These are phyloP conservation scores for Penicillium robsamsonii DNA, from an alignment of 495 filamentous ascomycete species.

Conservation along the genomic window DNA sequence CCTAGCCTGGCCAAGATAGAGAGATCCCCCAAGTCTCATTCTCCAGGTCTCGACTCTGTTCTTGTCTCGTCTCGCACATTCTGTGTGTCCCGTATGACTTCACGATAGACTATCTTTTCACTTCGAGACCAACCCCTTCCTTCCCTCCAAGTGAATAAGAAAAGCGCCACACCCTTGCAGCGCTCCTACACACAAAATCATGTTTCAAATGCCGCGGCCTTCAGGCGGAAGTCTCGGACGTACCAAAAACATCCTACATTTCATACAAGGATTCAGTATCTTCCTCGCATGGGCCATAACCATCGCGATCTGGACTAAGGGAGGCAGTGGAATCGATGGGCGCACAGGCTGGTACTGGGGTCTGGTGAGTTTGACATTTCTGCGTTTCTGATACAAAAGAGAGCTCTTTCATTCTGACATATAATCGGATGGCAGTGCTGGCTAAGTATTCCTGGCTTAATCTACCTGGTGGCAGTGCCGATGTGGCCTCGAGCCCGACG, in stretches of 20 bases:
- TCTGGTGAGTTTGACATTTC: conserved; percentile 55
- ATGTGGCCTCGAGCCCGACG: conserved; percentile 78
- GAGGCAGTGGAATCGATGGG: conserved; percentile 58
- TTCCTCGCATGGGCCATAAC: conserved; percentile 71
- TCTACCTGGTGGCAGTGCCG: conserved; percentile 81
- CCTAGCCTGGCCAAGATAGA: background rate
- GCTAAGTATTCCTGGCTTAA: conserved; percentile 74
- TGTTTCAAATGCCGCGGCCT: conserved; percentile 31
- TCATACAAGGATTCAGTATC: conserved; percentile 61
- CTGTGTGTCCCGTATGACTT: conserved; percentile 1
- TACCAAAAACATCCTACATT: conserved; percentile 51
- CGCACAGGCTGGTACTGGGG: conserved; percentile 73
- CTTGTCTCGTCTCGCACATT: conserved; percentile 5
- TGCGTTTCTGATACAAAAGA: background rate
- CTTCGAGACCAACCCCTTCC: conserved; percentile 5
- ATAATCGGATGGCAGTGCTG: conserved; percentile 61
- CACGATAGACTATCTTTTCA: conserved; percentile 2
- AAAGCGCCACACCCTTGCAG: conserved; percentile 28
- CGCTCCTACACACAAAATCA: conserved; percentile 24
- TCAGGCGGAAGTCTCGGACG: conserved; percentile 40
- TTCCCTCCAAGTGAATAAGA: conserved; percentile 11
- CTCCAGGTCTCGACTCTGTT: conserved; percentile 2
- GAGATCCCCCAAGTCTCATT: background rate
- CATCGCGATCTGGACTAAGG: conserved; percentile 68
- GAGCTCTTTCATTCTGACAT: conserved; percentile 18